These are phyloP conservation scores for Cercospora sp. DNA, from an alignment of 2,329 filamentous ascomycete genomes.

Conservation along the genomic window DNA sequence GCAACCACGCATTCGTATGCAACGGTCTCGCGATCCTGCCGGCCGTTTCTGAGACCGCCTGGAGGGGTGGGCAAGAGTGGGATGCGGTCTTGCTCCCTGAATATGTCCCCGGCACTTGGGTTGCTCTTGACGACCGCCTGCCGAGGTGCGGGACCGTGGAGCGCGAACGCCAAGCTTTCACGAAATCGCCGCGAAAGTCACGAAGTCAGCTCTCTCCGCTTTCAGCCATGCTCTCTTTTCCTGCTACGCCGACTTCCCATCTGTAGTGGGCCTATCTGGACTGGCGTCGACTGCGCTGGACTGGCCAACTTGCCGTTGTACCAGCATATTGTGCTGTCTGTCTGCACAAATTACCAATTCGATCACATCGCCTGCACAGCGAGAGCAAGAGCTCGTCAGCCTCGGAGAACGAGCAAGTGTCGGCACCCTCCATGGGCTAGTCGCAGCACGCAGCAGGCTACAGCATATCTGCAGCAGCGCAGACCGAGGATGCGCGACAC, in stretches of 20 bases:
- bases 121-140: background rate
- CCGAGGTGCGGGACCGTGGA: background rate
- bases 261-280: background rate
- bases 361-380: background rate
- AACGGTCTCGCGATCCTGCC: constrained; percentile 4
- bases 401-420: background rate
- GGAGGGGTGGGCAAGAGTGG: background rate
- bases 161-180: background rate
- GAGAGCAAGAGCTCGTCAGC: background rate
- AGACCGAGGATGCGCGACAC: background rate
- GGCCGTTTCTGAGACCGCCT: constrained; percentile 10
- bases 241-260: background rate
- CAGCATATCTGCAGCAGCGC: background rate
- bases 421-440: constrained; percentile 8
- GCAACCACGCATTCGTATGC: background rate
- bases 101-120: background rate
- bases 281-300: background rate
- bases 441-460: background rate
- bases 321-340: background rate
- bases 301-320: background rate
- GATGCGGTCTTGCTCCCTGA: background rate
- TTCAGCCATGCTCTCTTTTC: background rate
- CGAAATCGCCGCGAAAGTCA: constrained; percentile 1
- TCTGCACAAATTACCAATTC: background rate
- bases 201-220: background rate